Evolutionary conservation across 176 grass and related monocot genomes (phyloP), one percentile per base, ranked within the genome.

Genomic region (Oryza glaberrima): DNA sequence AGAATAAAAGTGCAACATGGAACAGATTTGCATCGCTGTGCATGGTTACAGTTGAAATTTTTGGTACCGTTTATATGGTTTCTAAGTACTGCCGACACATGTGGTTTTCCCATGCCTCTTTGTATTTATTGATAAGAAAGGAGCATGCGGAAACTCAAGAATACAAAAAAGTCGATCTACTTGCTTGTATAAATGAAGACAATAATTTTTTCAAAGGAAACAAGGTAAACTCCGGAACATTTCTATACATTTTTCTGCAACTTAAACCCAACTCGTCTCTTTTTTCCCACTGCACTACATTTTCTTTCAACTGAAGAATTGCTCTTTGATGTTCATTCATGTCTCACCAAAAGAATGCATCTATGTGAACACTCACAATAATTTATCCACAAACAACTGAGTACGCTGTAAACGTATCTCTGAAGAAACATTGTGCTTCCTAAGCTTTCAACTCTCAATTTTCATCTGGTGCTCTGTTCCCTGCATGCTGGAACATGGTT

Each of bases 201-300:
- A 82, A 23, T 77, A 78, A 78, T 46, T 77, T 65, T 65, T 65
- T 77, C n/a, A 67, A 81, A 15, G 66, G 73, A 82, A 86, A 67
- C 22, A 79, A 86, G 22, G 67, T 77, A 67, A 80, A 86, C 67
- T 86, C 56, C 23, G 35, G 22, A 41, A 90, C 22, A 77, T 90
- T 26, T 78, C 78, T 86, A 90, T 77, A 82, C 83, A 82, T 77
- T 81, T 45, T 65, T 17, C 41, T 81, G 77, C 74, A 77, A 76
- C 52, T 76, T 85, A 81, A 85, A 76, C 34, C 60, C 70, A 65
- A 41, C 12, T 68, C 75, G 34, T 51, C 13, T 69, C 36, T 64
- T 19, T 65, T 41, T 41, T 20, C 11, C 43, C 22, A 46, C 66
- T 76, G 32, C 74, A 67, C 41, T 72, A 54, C 16, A 56, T 43